These are phyloP conservation scores for Termitomyces sp. DNA, from an alignment of 768 basidiomycete genomes.

Conservation along the genomic window DNA sequence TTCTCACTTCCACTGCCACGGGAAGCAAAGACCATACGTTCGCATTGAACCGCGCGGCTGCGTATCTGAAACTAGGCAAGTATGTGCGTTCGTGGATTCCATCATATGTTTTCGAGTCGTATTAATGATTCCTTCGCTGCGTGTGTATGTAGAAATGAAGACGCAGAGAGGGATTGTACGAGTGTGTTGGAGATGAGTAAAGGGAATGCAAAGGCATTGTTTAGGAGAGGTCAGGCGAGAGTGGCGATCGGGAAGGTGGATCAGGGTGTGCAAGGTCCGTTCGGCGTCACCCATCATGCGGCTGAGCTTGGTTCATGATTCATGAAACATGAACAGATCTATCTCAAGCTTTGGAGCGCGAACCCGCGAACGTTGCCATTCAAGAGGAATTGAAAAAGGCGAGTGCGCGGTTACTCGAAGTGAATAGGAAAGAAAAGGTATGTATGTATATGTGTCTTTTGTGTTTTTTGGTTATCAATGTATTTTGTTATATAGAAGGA, in stretches of 20 bases:
- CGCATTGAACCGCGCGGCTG: conserved; percentile 83
- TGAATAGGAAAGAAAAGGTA: conserved; percentile 27
- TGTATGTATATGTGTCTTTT: no score
- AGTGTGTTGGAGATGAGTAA: conserved; percentile 49
- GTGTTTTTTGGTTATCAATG: no score
- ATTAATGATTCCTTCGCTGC: no score
- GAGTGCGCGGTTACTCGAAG: conserved; percentile 28
- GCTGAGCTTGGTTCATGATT: no score
- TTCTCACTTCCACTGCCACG: no score
- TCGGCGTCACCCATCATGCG: no score
- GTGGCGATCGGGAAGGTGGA: conserved; percentile 43
- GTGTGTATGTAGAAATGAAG: conserved; percentile 65
- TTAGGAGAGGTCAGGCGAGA: conserved; percentile 72
- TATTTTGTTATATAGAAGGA: no score
- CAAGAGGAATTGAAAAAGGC: conserved; percentile 58
- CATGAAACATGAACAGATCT: no score
- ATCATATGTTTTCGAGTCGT: no score
- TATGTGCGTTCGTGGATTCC: conserved; percentile 25
- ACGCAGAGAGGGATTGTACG: conserved; percentile 78
- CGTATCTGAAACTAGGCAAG: conserved; percentile 94
- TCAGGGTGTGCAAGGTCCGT: conserved; percentile 58
- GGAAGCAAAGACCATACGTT: conserved; percentile 71
- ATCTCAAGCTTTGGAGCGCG: conserved; percentile 46
- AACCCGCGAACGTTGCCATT: conserved; percentile 59
- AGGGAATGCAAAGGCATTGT: conserved; percentile 74